Conservation (phyloP, 306 rosid genomes). For the Vigna mungo region DNA sequence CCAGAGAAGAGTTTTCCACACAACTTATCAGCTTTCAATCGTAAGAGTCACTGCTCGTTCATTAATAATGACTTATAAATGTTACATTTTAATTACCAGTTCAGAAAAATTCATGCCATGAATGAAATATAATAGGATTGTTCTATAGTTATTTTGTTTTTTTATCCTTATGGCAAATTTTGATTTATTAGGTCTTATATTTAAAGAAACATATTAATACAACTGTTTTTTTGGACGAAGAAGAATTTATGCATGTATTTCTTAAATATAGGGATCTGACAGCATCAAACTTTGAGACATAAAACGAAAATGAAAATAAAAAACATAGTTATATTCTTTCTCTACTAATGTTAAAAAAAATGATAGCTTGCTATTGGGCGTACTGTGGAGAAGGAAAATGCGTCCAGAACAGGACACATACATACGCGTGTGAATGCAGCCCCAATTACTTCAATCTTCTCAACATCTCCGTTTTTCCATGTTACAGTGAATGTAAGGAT, state of each 20-base stretch:
- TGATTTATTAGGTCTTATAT: too few relatives aligned
- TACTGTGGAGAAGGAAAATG: constrained; percentile 84
- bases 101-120: background rate
- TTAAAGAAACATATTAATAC: too few relatives aligned
- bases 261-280: too few relatives aligned
- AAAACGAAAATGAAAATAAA: too few relatives aligned
- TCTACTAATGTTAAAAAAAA: constrained; percentile 6
- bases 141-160: too few relatives aligned
- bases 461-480: constrained; percentile 64
- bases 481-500: constrained; percentile 75
- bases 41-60: constrained; percentile 45
- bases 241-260: too few relatives aligned
- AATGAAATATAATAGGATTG: background rate
- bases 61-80: background rate
- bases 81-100: background rate
- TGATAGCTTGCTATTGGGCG: constrained; percentile 78
- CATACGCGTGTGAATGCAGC: constrained; percentile 58
- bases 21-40: constrained; percentile 68
- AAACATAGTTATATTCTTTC: too few relatives aligned
- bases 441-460: constrained; percentile 68
- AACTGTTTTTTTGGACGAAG: too few relatives aligned
- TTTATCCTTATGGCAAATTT: too few relatives aligned
- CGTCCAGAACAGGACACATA: constrained; percentile 48
- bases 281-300: too few relatives aligned
- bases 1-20: constrained; percentile 52